Evolutionary conservation across 192 early-diverging fungal species (phyloP).

Genomic region (Physocladia obscura): DNA sequence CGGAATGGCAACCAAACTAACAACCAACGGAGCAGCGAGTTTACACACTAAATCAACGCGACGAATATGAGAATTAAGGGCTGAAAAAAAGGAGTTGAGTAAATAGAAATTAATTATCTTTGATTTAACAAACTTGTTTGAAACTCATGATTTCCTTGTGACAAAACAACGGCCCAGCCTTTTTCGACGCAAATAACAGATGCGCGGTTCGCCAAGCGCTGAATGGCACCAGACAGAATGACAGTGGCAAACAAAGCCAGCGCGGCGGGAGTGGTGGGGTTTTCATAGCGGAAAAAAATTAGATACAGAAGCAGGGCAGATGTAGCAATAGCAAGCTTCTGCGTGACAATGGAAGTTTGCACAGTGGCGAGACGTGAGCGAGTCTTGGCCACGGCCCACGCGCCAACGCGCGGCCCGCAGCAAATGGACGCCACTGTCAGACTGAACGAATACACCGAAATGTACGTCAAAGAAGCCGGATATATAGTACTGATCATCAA

Average conservation of each 20-base stretch:
- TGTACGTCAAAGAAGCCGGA: conserved; percentile 32
- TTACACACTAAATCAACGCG: conserved; percentile 46
- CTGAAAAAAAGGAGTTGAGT: background rate
- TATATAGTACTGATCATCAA: conserved; percentile 42
- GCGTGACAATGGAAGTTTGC: conserved; percentile 28
- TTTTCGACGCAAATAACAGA: conserved; percentile 41
- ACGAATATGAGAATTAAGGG: conserved; percentile 37
- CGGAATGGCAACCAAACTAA: conserved; percentile 27
- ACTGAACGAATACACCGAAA: conserved; percentile 38
- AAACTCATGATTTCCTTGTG: background rate
- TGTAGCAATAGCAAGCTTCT: conserved; percentile 37
- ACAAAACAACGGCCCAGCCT: conserved; percentile 46
- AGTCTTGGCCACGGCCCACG: background rate
- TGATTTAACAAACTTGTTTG: conserved; percentile 8
- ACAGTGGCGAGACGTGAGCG: background rate
- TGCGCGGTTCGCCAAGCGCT: conserved; percentile 36
- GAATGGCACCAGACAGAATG: conserved; percentile 26
- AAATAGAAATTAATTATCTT: too few relatives aligned
- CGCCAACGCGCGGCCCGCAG: conserved; percentile 32
- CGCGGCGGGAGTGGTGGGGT: background rate
- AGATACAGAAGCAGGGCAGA: conserved; percentile 36
- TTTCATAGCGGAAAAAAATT: conserved; percentile 1
- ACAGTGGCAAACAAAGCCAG: conserved; percentile 14
- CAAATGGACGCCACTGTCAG: conserved; percentile 36
- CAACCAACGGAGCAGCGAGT: conserved; percentile 40